phyloP scores from a whole-genome alignment of 2,329 filamentous ascomycete genomes.

The Xylariomycetidae sp. region DNA sequence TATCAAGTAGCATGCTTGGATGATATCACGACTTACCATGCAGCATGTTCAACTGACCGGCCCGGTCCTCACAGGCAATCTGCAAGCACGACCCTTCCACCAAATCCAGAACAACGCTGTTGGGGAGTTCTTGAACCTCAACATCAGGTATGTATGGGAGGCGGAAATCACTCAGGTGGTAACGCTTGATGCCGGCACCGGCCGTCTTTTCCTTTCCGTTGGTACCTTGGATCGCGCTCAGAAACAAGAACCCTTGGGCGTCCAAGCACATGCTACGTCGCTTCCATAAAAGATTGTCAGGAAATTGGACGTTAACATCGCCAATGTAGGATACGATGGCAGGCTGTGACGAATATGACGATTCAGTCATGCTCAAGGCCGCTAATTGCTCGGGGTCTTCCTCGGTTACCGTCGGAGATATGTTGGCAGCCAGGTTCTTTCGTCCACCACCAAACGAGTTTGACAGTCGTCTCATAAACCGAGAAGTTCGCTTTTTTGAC shows the following conservation, averaged over 20 bases:
- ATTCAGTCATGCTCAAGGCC: constrained; percentile 16
- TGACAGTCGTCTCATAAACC: constrained; percentile 56
- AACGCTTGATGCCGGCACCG: constrained; percentile 60
- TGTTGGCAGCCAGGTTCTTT: constrained; percentile 41
- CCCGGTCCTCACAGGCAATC: constrained; percentile 59
- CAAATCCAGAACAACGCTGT: constrained; percentile 67
- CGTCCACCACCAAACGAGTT: constrained; percentile 44
- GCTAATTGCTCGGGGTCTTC: constrained; percentile 37
- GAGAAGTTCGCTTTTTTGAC: constrained; percentile 45
- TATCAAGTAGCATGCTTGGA: not conserved
- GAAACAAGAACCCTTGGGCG: constrained; percentile 73
- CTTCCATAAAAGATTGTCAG: constrained; percentile 95
- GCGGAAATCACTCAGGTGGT: constrained; percentile 80
- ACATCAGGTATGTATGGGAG: constrained; percentile 79
- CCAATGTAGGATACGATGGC: constrained; percentile 66
- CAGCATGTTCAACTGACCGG: constrained; percentile 51
- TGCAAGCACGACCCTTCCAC: constrained; percentile 58
- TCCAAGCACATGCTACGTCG: constrained; percentile 84
- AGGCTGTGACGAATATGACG: constrained; percentile 21
- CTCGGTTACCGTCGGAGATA: constrained; percentile 48
- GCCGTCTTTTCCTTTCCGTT: constrained; percentile 49
- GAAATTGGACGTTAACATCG: constrained; percentile 95
- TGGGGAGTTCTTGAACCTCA: constrained; percentile 86
- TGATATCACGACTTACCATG: constrained; percentile 39
- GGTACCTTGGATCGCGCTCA: constrained; percentile 62